Conservation (phyloP, 192 early-diverging fungal genomes). For the Coemansia sp. region DNA sequence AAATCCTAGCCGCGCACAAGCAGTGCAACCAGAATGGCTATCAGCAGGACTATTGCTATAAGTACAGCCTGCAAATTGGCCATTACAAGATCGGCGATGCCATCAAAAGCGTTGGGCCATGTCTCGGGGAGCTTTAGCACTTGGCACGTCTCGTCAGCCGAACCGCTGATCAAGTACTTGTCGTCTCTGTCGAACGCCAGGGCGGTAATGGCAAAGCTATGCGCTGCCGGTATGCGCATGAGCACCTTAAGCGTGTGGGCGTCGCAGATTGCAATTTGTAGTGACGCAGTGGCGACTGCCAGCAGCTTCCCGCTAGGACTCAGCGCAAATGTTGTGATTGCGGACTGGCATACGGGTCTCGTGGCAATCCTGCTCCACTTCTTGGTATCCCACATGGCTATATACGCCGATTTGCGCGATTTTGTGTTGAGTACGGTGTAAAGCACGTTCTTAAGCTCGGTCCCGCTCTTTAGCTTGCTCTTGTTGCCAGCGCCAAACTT, state of each 20-base stretch:
- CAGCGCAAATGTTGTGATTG: slow-evolving; percentile 43
- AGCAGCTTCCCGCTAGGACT: slow-evolving; percentile 73
- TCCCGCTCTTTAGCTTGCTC: slow-evolving; percentile 6
- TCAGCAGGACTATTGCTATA: slow-evolving; percentile 35
- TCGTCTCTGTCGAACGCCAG: slow-evolving; percentile 72
- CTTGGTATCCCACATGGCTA: slow-evolving; percentile 39
- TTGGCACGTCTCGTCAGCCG: slow-evolving; percentile 76
- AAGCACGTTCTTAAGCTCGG: slow-evolving; percentile 18
- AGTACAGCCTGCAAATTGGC: slow-evolving; percentile 23
- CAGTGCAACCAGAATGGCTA: slow-evolving; percentile 30
- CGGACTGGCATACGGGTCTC: slow-evolving; percentile 27
- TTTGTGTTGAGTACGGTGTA: slow-evolving; percentile 55
- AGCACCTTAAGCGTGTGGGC: slow-evolving; percentile 63
- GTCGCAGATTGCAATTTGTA: slow-evolving; percentile 69
- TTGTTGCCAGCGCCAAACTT: slow-evolving; percentile 29
- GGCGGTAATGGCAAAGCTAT: slow-evolving; percentile 79
- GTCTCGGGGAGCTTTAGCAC: slow-evolving; percentile 60
- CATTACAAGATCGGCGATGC: slow-evolving; percentile 4
- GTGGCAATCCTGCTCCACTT: slow-evolving; percentile 33
- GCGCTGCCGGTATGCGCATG: slow-evolving; percentile 67
- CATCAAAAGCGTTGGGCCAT: slow-evolving; percentile 43
- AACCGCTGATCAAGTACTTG: slow-evolving; percentile 74
- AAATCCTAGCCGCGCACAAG: slow-evolving; percentile 15
- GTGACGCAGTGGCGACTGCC: slow-evolving; percentile 74
- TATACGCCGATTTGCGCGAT: slow-evolving; percentile 46